Evolutionary conservation across 495 filamentous ascomycete genomes (phyloP).

Genomic region (Penicillium soppii): DNA sequence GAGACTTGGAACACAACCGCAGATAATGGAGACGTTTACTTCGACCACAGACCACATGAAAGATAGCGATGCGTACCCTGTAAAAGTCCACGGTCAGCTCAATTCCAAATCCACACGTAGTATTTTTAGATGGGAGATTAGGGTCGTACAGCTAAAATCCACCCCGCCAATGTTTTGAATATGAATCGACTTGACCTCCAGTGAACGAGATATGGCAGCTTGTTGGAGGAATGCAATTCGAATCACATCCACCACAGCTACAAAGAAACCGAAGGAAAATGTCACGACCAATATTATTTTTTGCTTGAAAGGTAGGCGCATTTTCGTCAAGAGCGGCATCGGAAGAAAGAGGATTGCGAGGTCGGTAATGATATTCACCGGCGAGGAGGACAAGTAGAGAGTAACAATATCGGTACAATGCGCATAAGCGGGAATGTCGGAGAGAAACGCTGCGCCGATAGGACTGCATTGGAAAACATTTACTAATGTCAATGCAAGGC

Average conservation of each 20-base stretch:
- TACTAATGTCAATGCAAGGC: conserved; percentile 75
- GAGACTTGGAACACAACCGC: conserved; percentile 82
- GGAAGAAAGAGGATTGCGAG: conserved; percentile 80
- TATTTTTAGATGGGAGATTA: background rate
- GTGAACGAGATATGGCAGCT: conserved; percentile 49
- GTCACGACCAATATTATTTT: conserved; percentile 81
- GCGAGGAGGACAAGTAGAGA: conserved; percentile 79
- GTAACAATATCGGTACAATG: conserved; percentile 74
- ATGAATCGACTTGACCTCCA: conserved; percentile 32
- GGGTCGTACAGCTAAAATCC: conserved; percentile 56
- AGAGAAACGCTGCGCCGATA: conserved; percentile 58
- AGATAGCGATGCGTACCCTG: conserved; percentile 74
- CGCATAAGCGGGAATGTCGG: conserved; percentile 39
- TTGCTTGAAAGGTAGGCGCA: conserved; percentile 79
- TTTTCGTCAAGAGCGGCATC: conserved; percentile 80
- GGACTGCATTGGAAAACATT: conserved; percentile 91
- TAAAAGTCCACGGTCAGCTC: background rate
- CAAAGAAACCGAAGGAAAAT: conserved; percentile 81
- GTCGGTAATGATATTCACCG: conserved; percentile 84
- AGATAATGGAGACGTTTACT: conserved; percentile 85
- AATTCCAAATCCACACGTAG: background rate
- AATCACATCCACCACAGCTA: conserved; percentile 83
- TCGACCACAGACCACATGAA: conserved; percentile 94
- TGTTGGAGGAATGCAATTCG: conserved; percentile 86
- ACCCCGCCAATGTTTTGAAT: conserved; percentile 30